These are phyloP conservation scores for Tympanopsis confertula DNA, from an alignment of 2,329 filamentous ascomycete species.

Conservation along the genomic window DNA sequence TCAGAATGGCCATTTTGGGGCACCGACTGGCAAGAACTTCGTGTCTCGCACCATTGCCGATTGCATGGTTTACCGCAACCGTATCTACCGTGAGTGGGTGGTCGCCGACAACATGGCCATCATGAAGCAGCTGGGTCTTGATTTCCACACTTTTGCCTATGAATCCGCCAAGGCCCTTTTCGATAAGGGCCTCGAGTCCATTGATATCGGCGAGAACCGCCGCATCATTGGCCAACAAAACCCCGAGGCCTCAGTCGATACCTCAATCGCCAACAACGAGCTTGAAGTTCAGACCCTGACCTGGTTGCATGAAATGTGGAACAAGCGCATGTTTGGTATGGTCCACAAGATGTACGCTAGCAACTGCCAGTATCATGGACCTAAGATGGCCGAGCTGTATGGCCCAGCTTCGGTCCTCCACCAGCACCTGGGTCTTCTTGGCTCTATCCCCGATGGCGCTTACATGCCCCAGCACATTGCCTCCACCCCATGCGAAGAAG, in stretches of 20 bases:
- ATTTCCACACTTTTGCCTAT: not conserved
- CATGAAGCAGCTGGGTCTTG: conserved; percentile 2
- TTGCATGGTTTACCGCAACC: conserved; percentile 5
- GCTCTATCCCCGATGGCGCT: conserved; percentile 1
- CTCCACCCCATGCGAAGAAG: conserved; percentile 2
- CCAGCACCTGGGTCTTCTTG: conserved; percentile 1
- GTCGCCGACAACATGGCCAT: conserved; percentile 4
- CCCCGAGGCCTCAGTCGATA: not conserved
- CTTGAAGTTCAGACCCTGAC: conserved; percentile 1
- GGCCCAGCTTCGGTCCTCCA: conserved; percentile 2
- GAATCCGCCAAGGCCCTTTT: conserved; percentile 2
- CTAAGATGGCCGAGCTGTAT: conserved; percentile 3
- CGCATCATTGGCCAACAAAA: conserved; percentile 1
- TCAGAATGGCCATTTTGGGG: conserved; percentile 1
- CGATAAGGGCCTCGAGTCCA: conserved; percentile 1
- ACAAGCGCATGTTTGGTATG: conserved; percentile 2
- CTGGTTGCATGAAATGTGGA: conserved; percentile 2
- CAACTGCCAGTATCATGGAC: conserved; percentile 2
- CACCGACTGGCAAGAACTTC: conserved; percentile 3
- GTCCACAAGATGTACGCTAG: conserved; percentile 2
- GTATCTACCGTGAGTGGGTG: conserved; percentile 5
- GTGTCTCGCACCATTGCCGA: conserved; percentile 5
- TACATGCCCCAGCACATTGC: conserved; percentile 2
- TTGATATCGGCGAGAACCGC: conserved; percentile 3
- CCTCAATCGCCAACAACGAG: conserved; percentile 2